A percentile compares a stretch with the other conserved stretches of the same genome.
phyloP scores from a whole-genome alignment of 345 rosid genomes.

The Pelargonium nanum region DNA sequence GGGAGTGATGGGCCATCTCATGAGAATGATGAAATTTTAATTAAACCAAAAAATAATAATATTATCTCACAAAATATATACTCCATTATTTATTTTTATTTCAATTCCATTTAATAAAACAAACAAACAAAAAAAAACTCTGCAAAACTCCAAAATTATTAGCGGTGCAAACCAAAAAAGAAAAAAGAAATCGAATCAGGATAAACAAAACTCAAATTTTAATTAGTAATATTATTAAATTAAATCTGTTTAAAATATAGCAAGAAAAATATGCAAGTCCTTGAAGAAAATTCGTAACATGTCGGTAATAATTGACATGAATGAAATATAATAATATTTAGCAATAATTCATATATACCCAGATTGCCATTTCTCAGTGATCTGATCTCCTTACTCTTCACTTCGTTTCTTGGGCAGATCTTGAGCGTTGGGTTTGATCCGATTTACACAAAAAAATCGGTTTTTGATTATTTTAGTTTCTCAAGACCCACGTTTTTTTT shows the following conservation, averaged over 20 bases:
- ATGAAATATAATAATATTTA: slow-evolving; percentile 3
- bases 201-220: no score
- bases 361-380: background rate
- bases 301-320: slow-evolving; percentile 32
- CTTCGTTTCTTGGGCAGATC: background rate
- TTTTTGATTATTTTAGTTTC: slow-evolving; percentile 10
- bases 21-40: slow-evolving; percentile 14
- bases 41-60: background rate
- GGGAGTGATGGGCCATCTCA: slow-evolving; percentile 11
- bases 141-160: slow-evolving; percentile 14
- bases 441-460: slow-evolving; percentile 5
- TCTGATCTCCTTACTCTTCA: slow-evolving; percentile 6
- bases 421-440: slow-evolving; percentile 16
- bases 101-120: slow-evolving; percentile 9
- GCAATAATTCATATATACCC: background rate
- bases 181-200: slow-evolving; percentile 1
- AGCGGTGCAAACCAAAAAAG: slow-evolving; percentile 22
- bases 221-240: background rate
- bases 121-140: slow-evolving; percentile 21
- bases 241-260: slow-evolving; percentile 16
- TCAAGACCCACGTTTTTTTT: slow-evolving; percentile 7
- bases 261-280: slow-evolving; percentile 27
- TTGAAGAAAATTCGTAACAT: slow-evolving; percentile 27
- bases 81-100: no score
- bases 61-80: background rate